Evolutionary conservation across 768 basidiomycete species (phyloP).

Genomic region (Neoboletus brunneissimus): DNA sequence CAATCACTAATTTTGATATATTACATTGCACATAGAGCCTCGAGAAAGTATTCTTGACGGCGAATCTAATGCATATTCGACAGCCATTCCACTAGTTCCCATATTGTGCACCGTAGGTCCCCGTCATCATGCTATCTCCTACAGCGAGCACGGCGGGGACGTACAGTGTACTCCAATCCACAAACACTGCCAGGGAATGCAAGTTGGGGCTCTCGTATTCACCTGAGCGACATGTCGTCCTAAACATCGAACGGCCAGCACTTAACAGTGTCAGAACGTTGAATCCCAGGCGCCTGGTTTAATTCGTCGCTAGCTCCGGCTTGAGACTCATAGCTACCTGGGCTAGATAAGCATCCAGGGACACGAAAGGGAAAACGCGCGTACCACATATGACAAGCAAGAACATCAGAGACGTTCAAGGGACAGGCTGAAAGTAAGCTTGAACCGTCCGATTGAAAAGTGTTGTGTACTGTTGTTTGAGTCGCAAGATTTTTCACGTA

Average conservation of each 20-base stretch:
- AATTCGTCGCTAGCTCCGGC: too few relatives aligned
- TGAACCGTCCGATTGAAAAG: background rate
- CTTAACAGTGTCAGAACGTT: background rate
- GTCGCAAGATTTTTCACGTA: too few relatives aligned
- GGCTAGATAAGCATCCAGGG: background rate
- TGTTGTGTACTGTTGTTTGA: too few relatives aligned
- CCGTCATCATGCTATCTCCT: background rate
- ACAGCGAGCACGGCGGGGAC: background rate
- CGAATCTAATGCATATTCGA: background rate
- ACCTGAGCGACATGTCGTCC: background rate
- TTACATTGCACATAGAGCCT: background rate
- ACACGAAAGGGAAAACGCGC: background rate
- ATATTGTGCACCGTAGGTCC: background rate
- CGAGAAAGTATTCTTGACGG: background rate
- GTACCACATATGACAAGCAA: background rate
- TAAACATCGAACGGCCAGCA: background rate
- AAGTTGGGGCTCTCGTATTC: background rate
- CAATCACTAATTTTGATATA: background rate
- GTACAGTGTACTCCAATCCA: background rate
- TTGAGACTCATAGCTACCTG: background rate
- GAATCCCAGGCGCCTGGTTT: too few relatives aligned
- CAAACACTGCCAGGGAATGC: background rate
- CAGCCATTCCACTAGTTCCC: too few relatives aligned
- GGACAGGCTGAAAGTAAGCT: background rate
- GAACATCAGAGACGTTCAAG: background rate